phyloP scores from a whole-genome alignment of 805 yeast genomes.

The Hanseniaspora lindneri region DNA sequence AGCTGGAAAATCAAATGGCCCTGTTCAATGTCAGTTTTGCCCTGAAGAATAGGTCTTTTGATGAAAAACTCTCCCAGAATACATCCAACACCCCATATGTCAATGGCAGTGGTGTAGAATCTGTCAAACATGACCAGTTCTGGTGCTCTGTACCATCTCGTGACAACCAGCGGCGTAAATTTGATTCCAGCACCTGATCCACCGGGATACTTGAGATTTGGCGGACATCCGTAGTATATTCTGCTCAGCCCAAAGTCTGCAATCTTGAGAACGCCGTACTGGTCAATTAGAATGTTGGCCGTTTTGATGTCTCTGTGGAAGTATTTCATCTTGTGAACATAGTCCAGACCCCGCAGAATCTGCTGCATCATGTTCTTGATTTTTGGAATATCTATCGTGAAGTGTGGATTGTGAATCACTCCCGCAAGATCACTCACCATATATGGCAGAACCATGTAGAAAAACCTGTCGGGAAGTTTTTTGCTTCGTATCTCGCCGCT shows the following conservation, averaged over 20 bases:
- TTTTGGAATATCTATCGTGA: conserved; percentile 48
- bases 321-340: conserved; percentile 46
- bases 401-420: conserved; percentile 63
- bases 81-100: conserved; percentile 96
- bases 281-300: conserved; percentile 79
- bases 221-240: conserved; percentile 49
- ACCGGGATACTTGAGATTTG: conserved; percentile 36
- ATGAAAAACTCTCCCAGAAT: conserved; percentile 84
- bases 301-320: conserved; percentile 91
- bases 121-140: conserved; percentile 80
- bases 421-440: conserved; percentile 91
- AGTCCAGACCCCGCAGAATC: conserved; percentile 66
- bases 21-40: conserved; percentile 78
- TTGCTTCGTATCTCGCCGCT: conserved; percentile 21
- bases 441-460: conserved; percentile 84
- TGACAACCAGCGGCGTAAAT: conserved; percentile 69
- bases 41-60: conserved; percentile 72
- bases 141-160: conserved; percentile 96
- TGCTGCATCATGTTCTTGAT: conserved; percentile 77
- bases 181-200: conserved; percentile 35
- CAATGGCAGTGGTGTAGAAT: conserved; percentile 84
- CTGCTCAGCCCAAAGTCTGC: conserved; percentile 96
- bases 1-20: conserved; percentile 68
- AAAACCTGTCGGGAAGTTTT: conserved; percentile 29
- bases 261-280: conserved; percentile 64